These are phyloP conservation scores for Stagonosporopsis vannaccii DNA, from an alignment of 2,329 filamentous ascomycete genomes.

Conservation along the genomic window DNA sequence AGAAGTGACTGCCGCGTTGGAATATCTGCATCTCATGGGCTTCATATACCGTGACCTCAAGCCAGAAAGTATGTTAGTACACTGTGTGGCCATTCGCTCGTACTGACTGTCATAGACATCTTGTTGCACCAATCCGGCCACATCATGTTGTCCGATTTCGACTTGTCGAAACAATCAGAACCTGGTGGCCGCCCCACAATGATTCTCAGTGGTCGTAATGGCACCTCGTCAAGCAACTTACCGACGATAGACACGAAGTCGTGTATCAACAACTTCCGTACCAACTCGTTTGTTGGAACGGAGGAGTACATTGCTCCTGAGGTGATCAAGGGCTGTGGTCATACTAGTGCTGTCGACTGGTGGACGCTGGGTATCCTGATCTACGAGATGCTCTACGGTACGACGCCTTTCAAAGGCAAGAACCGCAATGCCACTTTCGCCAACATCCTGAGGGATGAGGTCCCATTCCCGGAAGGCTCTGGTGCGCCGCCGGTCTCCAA, in stretches of 20 bases:
- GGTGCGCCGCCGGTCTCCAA: conserved; percentile 87
- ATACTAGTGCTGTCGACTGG: conserved; percentile 99
- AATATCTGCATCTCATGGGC: conserved; percentile 98
- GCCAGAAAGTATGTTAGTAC: conserved; percentile 78
- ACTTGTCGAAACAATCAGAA: conserved; percentile 96
- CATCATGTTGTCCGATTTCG: conserved; percentile 99
- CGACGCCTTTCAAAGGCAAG: conserved; percentile 99
- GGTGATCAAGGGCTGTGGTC: conserved; percentile 97
- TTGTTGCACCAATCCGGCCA: conserved; percentile 98
- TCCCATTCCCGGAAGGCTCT: conserved; percentile 90
- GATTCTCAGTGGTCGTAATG: conserved; percentile 82
- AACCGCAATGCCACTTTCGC: conserved; percentile 98
- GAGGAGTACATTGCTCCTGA: conserved; percentile 99
- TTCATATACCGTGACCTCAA: conserved; percentile 99
- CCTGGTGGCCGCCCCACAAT: conserved; percentile 95
- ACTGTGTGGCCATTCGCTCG: background rate
- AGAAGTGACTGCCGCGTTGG: conserved; percentile 93
- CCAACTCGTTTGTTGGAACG: conserved; percentile 97
- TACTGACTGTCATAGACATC: conserved; percentile 73
- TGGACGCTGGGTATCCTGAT: conserved; percentile 98
- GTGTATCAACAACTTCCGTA: conserved; percentile 97
- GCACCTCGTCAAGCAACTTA: conserved; percentile 82
- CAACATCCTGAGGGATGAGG: conserved; percentile 94
- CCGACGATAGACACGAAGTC: conserved; percentile 99
- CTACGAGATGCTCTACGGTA: conserved; percentile 99